A percentile compares a stretch with the other conserved stretches of the same genome.
phyloP scores from a whole-genome alignment of 805 yeast species.

The Saturnispora halmiae region DNA sequence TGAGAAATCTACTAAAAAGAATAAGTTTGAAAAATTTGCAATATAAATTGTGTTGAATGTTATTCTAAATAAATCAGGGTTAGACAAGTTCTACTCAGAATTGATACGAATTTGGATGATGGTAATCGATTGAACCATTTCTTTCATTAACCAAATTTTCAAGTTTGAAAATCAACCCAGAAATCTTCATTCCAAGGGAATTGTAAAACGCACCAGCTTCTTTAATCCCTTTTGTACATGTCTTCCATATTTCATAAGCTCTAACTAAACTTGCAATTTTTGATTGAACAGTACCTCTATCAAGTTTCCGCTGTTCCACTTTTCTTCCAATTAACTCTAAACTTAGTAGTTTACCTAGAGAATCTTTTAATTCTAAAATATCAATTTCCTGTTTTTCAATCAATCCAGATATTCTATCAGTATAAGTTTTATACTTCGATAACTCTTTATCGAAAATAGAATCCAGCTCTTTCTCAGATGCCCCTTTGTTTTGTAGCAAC shows the following conservation, averaged over 20 bases:
- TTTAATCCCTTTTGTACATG: slow-evolving; percentile 46
- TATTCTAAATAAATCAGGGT: too few species aligned
- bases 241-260: slow-evolving; percentile 51
- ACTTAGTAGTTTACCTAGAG: slow-evolving; percentile 39
- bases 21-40: too few species aligned
- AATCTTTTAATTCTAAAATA: slow-evolving; percentile 34
- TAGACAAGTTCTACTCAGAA: background rate
- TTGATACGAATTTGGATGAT: background rate
- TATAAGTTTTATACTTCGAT: slow-evolving; percentile 63
- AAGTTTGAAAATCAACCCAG: slow-evolving; percentile 23
- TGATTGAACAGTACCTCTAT: slow-evolving; percentile 28
- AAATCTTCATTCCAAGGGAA: slow-evolving; percentile 26
- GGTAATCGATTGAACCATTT: background rate
- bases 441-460: slow-evolving; percentile 60
- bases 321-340: slow-evolving; percentile 35
- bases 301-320: slow-evolving; percentile 36
- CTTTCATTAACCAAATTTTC: background rate
- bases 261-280: slow-evolving; percentile 35
- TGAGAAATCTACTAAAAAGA: too few species aligned
- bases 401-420: slow-evolving; percentile 56
- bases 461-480: slow-evolving; percentile 35
- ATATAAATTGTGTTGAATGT: too few species aligned
- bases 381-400: slow-evolving; percentile 54
- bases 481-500: slow-evolving; percentile 53
- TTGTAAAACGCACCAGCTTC: slow-evolving; percentile 60